Base-by-base conservation (phyloP, 2,329 filamentous ascomycete genomes). In the Fusarium lateritium region DNA sequence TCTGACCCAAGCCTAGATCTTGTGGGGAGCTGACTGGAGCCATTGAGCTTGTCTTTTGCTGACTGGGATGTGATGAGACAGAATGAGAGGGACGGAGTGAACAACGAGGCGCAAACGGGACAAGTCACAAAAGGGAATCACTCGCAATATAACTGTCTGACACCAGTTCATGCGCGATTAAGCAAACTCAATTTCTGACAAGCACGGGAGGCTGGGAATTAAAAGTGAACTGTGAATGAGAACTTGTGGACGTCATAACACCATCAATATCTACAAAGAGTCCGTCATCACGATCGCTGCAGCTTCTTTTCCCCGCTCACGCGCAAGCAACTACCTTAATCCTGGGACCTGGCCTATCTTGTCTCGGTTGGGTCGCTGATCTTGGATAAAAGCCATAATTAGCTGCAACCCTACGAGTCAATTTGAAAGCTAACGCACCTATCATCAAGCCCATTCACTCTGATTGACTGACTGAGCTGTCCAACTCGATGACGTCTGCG, bases 181-280 rank as follows among this genome's bases (percentile, higher is more conserved):
- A 34, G 1, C 15, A 43, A 63, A 45, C 40, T 8, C 14, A 53
- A 49, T 63, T 40, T 21, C 19, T 13, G 26, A 24, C 13, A 21
- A 28, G 22, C 28, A 46, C 24, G 43, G 49, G 59, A 54, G 46
- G 51, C 34, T 60, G 63, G 67, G 31, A 9, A 38, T 22, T 34
- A 34, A 13, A 6, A 26, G 14, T 26, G 8, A 40, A 49, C 36
- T 45, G 9, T 15, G 46, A 26, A 67, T 65, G 47, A 68, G 51
- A 51, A 31, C 28, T 7, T 57, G 43, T 47, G 42, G 4, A 70
- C 67, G 67, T 70, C 67, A 70, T 70, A 55, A 19, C 52, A 17
- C 6, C 67, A 67, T 70, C 67, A 70, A 61, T 28, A 50, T 50
- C n/a, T 42, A 33, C 50, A 26, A 19, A 56, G 10, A 40, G 56